These are phyloP conservation scores for Nannochloris sp. DNA, from an alignment of 139 green algal species.

Conservation along the genomic window DNA sequence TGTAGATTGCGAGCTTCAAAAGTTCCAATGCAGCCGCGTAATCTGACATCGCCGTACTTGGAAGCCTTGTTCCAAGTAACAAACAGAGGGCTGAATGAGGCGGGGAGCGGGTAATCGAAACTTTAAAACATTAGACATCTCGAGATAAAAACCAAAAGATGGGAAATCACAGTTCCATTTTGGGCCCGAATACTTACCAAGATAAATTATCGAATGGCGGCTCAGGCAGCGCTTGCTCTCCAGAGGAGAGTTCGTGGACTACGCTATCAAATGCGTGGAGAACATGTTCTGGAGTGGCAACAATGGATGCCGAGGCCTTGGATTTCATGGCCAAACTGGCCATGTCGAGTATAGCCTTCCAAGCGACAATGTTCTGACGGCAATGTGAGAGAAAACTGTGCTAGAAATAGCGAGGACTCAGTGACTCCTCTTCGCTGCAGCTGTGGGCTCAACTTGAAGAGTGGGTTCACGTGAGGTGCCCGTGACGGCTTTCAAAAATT, in stretches of 20 bases:
- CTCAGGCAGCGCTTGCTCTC: background rate
- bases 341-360: background rate
- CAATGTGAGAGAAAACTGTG: background rate
- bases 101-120: too few relatives aligned
- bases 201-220: conserved; percentile 36
- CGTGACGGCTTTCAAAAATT: background rate
- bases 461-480: too few relatives aligned
- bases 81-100: conserved; percentile 70
- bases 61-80: conserved; percentile 70
- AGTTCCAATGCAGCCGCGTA: conserved; percentile 79
- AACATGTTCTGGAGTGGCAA: conserved; percentile 23
- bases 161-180: background rate
- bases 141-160: background rate
- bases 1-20: conserved; percentile 56
- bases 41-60: conserved; percentile 8
- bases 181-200: conserved; percentile 28
- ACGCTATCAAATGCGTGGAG: conserved; percentile 45
- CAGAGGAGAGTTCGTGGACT: conserved; percentile 25
- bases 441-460: too few relatives aligned
- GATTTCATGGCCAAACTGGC: too few relatives aligned
- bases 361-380: background rate
- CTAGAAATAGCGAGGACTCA: too few relatives aligned
- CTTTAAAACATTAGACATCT: too few relatives aligned
- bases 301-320: too few relatives aligned
- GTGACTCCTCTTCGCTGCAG: too few relatives aligned